These are phyloP conservation scores for Aspergillus sp. DNA, from an alignment of 2,329 filamentous ascomycete genomes.

Conservation along the genomic window DNA sequence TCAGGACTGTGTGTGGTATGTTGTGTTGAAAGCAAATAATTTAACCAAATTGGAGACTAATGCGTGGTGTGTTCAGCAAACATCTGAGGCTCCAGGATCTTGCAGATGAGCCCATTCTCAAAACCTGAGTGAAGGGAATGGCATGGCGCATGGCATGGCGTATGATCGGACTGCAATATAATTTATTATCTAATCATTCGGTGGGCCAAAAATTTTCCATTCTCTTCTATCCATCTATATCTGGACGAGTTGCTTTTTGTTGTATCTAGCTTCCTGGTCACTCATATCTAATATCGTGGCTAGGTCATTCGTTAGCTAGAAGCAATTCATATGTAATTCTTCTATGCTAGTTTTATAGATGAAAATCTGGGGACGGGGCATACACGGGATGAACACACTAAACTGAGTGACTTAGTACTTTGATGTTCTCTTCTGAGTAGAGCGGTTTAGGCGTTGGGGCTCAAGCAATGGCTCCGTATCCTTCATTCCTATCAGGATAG, in stretches of 20 bases:
- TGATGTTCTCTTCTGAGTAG: no score
- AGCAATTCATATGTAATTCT: background rate
- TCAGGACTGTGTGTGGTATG: slow-evolving; percentile 4
- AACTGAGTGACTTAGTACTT: no score
- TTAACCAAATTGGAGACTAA: background rate
- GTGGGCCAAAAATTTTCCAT: background rate
- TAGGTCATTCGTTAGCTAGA: background rate
- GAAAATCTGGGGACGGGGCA: no score
- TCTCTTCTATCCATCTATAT: background rate
- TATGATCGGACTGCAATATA: background rate
- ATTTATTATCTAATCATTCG: background rate
- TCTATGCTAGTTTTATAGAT: no score
- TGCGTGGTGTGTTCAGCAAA: background rate
- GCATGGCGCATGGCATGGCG: background rate
- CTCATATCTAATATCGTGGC: background rate
- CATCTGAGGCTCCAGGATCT: background rate
- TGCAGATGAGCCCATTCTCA: background rate
- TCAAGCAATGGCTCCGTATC: no score
- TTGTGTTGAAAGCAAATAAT: background rate
- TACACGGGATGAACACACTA: no score
- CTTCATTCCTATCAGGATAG: no score
- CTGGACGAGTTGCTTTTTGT: background rate
- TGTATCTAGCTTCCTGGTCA: background rate
- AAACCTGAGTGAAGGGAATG: background rate
- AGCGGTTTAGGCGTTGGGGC: no score